Evolutionary conservation across 352 stramenopile species (phyloP).

Genomic region (Phytopythium boreale): DNA sequence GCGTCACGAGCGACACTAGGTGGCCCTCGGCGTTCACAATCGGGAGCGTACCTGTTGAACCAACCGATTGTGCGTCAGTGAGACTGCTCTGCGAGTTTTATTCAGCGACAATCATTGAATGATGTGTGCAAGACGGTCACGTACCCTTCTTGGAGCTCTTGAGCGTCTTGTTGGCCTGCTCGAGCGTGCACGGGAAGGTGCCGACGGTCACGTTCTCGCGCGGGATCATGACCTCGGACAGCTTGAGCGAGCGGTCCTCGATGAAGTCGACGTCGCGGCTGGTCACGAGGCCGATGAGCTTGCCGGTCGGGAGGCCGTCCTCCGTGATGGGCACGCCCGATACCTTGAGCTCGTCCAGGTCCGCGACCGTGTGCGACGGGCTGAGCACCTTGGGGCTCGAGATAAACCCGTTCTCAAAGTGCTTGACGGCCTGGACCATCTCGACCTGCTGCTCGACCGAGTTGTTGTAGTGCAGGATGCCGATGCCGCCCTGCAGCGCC

Average conservation of each 20-base stretch:
- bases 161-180: conserved; percentile 96
- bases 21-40: conserved; percentile 95
- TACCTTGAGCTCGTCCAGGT: conserved; percentile 93
- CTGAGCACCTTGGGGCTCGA: conserved; percentile 95
- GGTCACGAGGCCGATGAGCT: conserved; percentile 97
- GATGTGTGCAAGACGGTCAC: background rate
- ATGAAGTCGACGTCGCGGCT: conserved; percentile 98
- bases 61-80: background rate
- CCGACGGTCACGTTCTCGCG: conserved; percentile 84
- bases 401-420: conserved; percentile 99
- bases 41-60: conserved; percentile 84
- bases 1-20: conserved; percentile 96
- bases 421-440: conserved; percentile 92
- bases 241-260: conserved; percentile 78
- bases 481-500: conserved; percentile 96
- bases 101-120: background rate
- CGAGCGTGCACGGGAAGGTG: conserved; percentile 91
- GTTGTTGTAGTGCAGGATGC: conserved; percentile 99
- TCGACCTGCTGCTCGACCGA: conserved; percentile 92
- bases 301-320: conserved; percentile 92
- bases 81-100: background rate
- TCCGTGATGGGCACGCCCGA: conserved; percentile 98
- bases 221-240: conserved; percentile 78
- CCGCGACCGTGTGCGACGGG: conserved; percentile 88
- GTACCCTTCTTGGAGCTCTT: conserved; percentile 95